Evolutionary conservation across 768 basidiomycete genomes (phyloP), one percentile per base, ranked within the genome.

Genomic region (Boletellus ananiceps): DNA sequence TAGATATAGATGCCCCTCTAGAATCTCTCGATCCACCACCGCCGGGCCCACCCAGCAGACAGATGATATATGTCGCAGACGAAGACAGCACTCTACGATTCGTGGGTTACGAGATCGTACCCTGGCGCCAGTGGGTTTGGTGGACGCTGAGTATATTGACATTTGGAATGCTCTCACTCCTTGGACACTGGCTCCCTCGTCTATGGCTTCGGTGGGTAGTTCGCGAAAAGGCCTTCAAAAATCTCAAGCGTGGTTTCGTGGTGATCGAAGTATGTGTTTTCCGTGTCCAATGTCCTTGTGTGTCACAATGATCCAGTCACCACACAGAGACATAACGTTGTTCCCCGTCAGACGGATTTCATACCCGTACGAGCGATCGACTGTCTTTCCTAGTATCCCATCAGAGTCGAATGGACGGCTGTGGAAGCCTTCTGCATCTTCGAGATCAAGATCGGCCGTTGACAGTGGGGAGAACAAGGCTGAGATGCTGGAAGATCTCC

Each of bases 131-230:
- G 36, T 73, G 74, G 68, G 54, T 84, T 3, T 99, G 96, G 95
- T 75, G 79, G 54, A 29, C 74, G 11, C 78, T 79, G 5, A 90
- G 88, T 58, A 54, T 88, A 6, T 43, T 86, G 8, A 81, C 83
- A 2, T 69, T 84, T 11, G 95, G 96, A 5, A 65, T 80, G 5
- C 71, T 97, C 18, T 84, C 78, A 11, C 75, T 99, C 15, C 67
- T 94, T 8, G 94, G 93, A 4, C 84, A 93, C 60, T 99, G 96
- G 96, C 83, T 96, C 56, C 96, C 96, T 48, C 80, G 77, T 5
- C 56, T 93, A 23, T 97, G 96, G 96, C 79, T 98, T 44, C 81
- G 81, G 25, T 94, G 86, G 80, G 87, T 89, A 18, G 82, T 91
- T 2, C 76, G 71, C 39, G 90, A 94, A 66, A 89, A 80, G 46